phyloP scores from a whole-genome alignment of 2,329 filamentous ascomycete species.

The Diaporthe destruens region DNA sequence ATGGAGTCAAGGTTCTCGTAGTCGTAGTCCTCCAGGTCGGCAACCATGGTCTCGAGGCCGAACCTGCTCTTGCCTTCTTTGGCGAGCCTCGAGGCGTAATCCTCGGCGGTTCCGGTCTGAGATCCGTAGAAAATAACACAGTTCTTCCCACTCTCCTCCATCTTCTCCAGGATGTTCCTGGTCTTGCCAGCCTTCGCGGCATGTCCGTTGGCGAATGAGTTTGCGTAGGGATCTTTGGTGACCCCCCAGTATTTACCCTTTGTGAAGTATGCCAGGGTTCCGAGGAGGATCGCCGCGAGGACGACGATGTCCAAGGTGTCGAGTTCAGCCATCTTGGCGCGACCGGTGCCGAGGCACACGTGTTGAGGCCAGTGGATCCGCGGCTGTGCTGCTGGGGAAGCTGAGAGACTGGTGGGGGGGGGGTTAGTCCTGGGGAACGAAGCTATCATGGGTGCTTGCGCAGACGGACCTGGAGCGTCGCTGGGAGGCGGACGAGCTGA shows the following conservation, averaged over 20 bases:
- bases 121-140: constrained; percentile 99
- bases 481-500: not conserved
- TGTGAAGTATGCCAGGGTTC: constrained; percentile 95
- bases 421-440: not conserved
- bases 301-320: constrained; percentile 96
- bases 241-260: constrained; percentile 96
- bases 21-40: constrained; percentile 97
- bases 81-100: constrained; percentile 94
- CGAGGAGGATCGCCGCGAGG: constrained; percentile 85
- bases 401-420: not conserved
- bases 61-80: constrained; percentile 98
- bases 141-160: constrained; percentile 96
- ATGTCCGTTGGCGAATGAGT: constrained; percentile 76
- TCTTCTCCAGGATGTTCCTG: constrained; percentile 92
- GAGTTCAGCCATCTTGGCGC: constrained; percentile 85
- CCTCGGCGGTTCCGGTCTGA: constrained; percentile 97
- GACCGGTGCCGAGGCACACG: constrained; percentile 39
- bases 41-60: constrained; percentile 97
- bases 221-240: constrained; percentile 88
- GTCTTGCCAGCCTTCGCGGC: constrained; percentile 84
- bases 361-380: not conserved
- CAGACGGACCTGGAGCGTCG: constrained; percentile 16
- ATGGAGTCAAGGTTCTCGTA: constrained; percentile 93
- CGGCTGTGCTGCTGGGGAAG: not conserved
- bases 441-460: not conserved